These are phyloP conservation scores for Penicillium soppii DNA, from an alignment of 495 filamentous ascomycete species.

Conservation along the genomic window DNA sequence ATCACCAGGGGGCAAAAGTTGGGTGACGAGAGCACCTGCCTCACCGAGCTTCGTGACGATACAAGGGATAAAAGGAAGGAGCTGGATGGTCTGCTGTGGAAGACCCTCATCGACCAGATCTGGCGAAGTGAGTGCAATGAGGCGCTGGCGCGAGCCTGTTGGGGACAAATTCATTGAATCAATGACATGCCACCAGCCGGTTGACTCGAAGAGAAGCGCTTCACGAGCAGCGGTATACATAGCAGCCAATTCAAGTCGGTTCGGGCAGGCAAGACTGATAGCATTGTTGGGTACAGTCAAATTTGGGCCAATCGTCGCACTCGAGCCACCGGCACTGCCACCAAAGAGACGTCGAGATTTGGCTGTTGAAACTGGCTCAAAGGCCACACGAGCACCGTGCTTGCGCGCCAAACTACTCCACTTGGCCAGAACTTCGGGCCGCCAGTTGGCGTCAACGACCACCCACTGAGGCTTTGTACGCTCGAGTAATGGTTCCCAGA, in stretches of 20 bases:
- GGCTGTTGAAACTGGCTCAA: conserved; percentile 84
- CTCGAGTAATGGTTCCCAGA: conserved; percentile 61
- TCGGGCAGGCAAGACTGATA: conserved; percentile 76
- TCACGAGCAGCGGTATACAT: conserved; percentile 68
- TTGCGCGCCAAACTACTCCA: conserved; percentile 61
- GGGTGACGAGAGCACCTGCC: conserved; percentile 75
- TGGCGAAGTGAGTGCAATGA: conserved; percentile 58
- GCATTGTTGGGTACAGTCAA: conserved; percentile 58
- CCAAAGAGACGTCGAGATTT: conserved; percentile 74
- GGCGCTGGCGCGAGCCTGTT: conserved; percentile 59
- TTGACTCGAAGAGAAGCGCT: conserved; percentile 61
- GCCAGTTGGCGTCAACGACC: conserved; percentile 84
- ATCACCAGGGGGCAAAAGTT: conserved; percentile 64
- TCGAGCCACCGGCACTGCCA: conserved; percentile 14
- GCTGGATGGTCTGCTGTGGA: conserved; percentile 76
- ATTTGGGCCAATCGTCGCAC: conserved; percentile 27
- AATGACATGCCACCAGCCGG: conserved; percentile 73
- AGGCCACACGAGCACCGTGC: conserved; percentile 60
- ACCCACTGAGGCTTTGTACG: conserved; percentile 65
- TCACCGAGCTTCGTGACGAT: conserved; percentile 82
- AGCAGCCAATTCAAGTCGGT: conserved; percentile 72
- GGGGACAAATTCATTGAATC: conserved; percentile 65
- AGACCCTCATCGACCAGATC: conserved; percentile 74
- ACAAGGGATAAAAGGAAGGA: conserved; percentile 84
- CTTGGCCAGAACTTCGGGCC: conserved; percentile 53